A percentile compares a stretch with the other conserved stretches of the same genome.
These are phyloP conservation scores for Vitis riparia DNA, from an alignment of 164 flowering plant species.

Conservation along the genomic window DNA sequence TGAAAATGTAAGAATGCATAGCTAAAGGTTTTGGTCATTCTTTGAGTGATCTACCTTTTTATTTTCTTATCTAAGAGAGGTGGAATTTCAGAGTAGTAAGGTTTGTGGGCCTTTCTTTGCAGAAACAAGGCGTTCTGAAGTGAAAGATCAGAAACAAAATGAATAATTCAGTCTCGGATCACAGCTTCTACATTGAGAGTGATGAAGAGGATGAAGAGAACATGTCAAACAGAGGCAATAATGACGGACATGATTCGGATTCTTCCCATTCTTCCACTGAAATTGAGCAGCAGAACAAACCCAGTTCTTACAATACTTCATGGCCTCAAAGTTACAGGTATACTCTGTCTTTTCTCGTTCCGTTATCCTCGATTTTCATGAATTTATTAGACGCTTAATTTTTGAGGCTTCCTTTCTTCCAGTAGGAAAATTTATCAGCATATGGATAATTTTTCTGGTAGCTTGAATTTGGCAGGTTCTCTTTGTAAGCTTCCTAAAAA, in stretches of 20 bases:
- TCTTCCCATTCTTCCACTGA: constrained; percentile 50
- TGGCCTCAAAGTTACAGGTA: constrained; percentile 88
- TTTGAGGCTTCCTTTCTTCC: not conserved
- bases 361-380: not conserved
- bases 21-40: no score
- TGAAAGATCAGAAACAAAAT: constrained; percentile 28
- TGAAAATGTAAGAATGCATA: no score
- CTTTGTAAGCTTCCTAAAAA: no score
- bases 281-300: constrained; percentile 45
- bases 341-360: not conserved
- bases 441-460: no score
- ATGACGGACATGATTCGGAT: constrained; percentile 66
- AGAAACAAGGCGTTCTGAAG: not conserved
- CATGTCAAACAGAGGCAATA: constrained; percentile 22
- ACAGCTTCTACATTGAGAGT: constrained; percentile 79
- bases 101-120: not conserved
- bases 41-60: no score
- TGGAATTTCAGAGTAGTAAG: no score
- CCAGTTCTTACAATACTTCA: constrained; percentile 65
- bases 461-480: no score
- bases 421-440: no score
- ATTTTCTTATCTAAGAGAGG: no score
- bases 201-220: constrained; percentile 58
- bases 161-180: constrained; percentile 81
- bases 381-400: not conserved